Base-by-base conservation (phyloP, 1,284 basidiomycete species). In the Thelephora terrestris region DNA sequence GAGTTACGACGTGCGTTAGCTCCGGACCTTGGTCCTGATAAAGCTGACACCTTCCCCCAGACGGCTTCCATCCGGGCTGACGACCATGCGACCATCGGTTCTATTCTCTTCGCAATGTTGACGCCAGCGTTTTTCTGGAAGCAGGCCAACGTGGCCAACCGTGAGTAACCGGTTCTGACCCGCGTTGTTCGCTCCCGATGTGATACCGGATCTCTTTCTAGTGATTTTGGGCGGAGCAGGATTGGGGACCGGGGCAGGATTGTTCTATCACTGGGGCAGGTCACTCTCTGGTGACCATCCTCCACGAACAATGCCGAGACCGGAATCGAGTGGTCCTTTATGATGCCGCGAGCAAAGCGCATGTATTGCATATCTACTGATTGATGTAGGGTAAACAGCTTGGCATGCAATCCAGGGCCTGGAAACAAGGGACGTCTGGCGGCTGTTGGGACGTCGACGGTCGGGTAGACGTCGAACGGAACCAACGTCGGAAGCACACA, bases 1-100 rank as follows among this genome's bases (percentile, higher is more conserved):
- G 7, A 68, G 69, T 46, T 85, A 85, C 58, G 69, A 85, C 59
- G 83, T 85, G 60, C 39, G 63, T 59, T 46, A 43, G 45, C 29
- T 32, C 4, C 29, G 29, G 12, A 14, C 40, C 36, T 38, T 49
- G 29, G 6, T 43, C 20, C 17, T 12, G 17, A 6, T 35, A n/a
- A 24, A 47, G 17, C n/a, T 10, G 36, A 34, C 44, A 32, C 46
- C 46, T 46, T 45, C n/a, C 21, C 3, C 29, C 51, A 86, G 83
- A 74, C 71, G 12, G 63, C 68, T 39, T 71, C 74, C 17, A 62
- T 84, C 48, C 68, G 82, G 52, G 69, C 71, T 32, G 76, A 85
- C 49, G 85, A 87, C 58, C 77, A 85, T 59, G 73, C 83, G 17
- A 82, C 76, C 4, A 82, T 87, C 43, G 85, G 85, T 29, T 70